Conservation (phyloP, 768 basidiomycete species). For the Xerocomellus dryophilus region DNA sequence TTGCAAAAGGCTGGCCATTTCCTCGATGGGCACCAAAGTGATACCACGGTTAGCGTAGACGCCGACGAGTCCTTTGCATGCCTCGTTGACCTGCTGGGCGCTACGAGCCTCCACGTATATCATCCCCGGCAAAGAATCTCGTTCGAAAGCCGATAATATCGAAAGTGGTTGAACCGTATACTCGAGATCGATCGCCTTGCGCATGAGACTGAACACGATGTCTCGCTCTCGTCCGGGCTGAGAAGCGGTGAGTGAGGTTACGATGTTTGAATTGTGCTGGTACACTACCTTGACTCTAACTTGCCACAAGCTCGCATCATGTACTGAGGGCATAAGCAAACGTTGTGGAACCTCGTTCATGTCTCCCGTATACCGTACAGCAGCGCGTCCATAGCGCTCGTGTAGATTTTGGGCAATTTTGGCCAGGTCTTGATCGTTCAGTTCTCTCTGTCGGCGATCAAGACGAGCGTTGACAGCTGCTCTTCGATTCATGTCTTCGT, state of each 20-base stretch:
- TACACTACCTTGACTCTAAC: constrained; percentile 80
- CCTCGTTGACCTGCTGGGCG: constrained; percentile 79
- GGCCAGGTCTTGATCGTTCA: constrained; percentile 76
- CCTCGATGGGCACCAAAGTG: constrained; percentile 87
- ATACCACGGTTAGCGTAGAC: constrained; percentile 83
- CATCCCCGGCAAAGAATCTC: constrained; percentile 92
- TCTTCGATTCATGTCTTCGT: constrained; percentile 49
- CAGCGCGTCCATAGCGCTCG: constrained; percentile 69
- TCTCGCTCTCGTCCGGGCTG: constrained; percentile 92
- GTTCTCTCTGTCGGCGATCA: constrained; percentile 66
- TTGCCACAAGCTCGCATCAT: constrained; percentile 96
- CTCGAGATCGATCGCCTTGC: constrained; percentile 85
- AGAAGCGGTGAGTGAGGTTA: constrained; percentile 1
- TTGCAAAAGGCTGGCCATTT: constrained; percentile 94
- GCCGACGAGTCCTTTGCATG: constrained; percentile 88
- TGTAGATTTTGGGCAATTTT: constrained; percentile 80
- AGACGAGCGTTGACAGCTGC: constrained; percentile 65
- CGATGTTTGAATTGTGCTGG: background rate
- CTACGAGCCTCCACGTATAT: constrained; percentile 95
- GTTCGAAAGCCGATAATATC: constrained; percentile 93
- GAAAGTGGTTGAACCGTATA: constrained; percentile 72
- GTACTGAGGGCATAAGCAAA: constrained; percentile 92
- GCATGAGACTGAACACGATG: constrained; percentile 91
- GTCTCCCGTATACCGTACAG: constrained; percentile 81
- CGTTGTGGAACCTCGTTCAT: constrained; percentile 92